Evolutionary conservation across 1,284 basidiomycete species (phyloP), one percentile per base, ranked within the genome.

Genomic region (Cryptococcus amylolentus): DNA sequence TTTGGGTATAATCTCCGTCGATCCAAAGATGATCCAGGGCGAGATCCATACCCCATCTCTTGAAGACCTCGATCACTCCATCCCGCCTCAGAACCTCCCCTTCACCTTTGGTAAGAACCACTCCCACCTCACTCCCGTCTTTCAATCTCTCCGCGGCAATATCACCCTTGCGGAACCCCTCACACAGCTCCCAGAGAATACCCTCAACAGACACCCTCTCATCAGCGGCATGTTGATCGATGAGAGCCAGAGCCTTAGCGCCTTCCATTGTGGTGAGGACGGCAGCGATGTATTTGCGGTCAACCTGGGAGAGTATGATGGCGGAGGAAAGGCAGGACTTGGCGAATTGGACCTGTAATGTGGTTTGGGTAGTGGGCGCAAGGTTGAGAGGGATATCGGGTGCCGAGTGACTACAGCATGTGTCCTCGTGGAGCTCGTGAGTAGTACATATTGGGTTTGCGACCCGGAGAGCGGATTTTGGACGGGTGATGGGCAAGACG

Each of bases 221-320:
- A 70, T 96, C 91, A 8, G 92, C 94, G 5, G 94, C 94, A 71
- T 98, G 94, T 74, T 98, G 94, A 77, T 98, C 94, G 45, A 98
- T 82, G 55, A 96, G 80, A 27, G 93, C 81, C 35, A 97, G 62
- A 16, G 45, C 50, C 41, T n/a, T n/a, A 7, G 20, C 8, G 23
- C 18, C 16, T n/a, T 53, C 45, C 1, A 39, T 45, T 16, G 50
- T 42, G 5, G 38, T 48, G 7, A 76, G 48, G 26, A 86, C 68
- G 74, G 89, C 91, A 23, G 86, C 86, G 60, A 96, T 83, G 72
- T 92, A 97, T 77, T 97, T 97, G 58, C 79, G 77, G 73, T 97
- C 94, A 16, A 96, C 84, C 71, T 98, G 94, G 42, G 82, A 83
- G 45, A 97, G 81, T 45, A 91, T 80, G 42, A 69, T 71, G 39